Evolutionary conservation across 306 rosid genomes (phyloP).

Genomic region (Senna siamea): DNA sequence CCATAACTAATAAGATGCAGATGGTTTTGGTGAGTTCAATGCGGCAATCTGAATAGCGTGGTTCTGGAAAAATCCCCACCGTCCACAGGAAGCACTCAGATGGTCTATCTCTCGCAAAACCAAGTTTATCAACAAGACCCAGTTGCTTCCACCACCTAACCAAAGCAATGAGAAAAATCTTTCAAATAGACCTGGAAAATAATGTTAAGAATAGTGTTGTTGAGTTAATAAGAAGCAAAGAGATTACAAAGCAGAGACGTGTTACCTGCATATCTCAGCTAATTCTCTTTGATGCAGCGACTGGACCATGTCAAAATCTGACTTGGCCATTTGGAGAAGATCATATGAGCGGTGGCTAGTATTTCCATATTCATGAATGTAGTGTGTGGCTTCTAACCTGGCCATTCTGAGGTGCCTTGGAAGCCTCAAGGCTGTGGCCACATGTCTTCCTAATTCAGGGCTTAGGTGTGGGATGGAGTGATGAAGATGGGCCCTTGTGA

Average conservation of each 20-base stretch:
- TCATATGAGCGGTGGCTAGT: constrained; percentile 6
- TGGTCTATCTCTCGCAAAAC: constrained; percentile 57
- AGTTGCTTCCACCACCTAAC: constrained; percentile 56
- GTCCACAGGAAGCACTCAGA: constrained; percentile 59
- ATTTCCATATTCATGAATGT: constrained; percentile 41
- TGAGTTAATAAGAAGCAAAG: too few relatives aligned
- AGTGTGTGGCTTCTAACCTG: constrained; percentile 45
- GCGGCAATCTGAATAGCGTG: constrained; percentile 41
- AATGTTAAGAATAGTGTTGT: too few relatives aligned
- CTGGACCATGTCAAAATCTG: constrained; percentile 41
- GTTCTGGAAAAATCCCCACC: constrained; percentile 49
- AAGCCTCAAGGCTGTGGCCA: constrained; percentile 36
- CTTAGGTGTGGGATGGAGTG: constrained; percentile 27
- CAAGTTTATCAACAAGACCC: constrained; percentile 47
- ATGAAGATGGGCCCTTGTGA: constrained; percentile 37
- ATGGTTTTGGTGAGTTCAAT: constrained; percentile 50
- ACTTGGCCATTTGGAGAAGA: constrained; percentile 45
- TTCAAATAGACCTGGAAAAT: too few relatives aligned
- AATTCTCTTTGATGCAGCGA: constrained; percentile 48
- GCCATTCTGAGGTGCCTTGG: constrained; percentile 54
- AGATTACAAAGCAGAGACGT: neutral
- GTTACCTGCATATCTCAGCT: constrained; percentile 49
- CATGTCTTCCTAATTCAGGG: neutral
- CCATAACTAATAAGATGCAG: constrained; percentile 48
- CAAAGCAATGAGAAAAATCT: too few relatives aligned